Conservation (phyloP, 768 basidiomycete species). For the Galerina marginata region DNA sequence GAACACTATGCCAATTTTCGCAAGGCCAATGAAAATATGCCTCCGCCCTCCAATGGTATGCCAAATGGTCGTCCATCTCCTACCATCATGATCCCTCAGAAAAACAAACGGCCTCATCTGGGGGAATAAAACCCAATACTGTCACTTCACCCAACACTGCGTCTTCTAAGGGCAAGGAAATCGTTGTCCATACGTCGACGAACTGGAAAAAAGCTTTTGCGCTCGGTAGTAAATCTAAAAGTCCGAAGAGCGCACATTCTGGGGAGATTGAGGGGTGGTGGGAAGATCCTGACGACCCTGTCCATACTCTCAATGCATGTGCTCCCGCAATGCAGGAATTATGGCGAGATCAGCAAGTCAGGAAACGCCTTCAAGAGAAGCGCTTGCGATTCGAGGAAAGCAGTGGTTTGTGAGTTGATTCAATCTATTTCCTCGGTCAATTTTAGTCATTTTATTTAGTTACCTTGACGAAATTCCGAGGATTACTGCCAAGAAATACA, state of each 20-base stretch:
- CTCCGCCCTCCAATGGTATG: constrained; percentile 24
- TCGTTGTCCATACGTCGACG: constrained; percentile 61
- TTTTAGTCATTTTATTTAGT: constrained; percentile 41
- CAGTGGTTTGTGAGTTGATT: constrained; percentile 76
- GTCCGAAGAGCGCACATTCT: constrained; percentile 71
- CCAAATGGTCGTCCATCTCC: constrained; percentile 54
- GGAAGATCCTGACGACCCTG: constrained; percentile 85
- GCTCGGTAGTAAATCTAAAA: constrained; percentile 63
- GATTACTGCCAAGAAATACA: constrained; percentile 81
- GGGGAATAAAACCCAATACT: constrained; percentile 14
- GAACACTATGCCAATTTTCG: constrained; percentile 34
- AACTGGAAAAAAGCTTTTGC: constrained; percentile 76
- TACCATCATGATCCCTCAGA: constrained; percentile 52
- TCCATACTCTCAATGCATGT: constrained; percentile 70
- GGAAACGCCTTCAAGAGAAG: constrained; percentile 65
- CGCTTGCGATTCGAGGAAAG: constrained; percentile 78
- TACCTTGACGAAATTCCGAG: constrained; percentile 83
- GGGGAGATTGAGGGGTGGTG: constrained; percentile 82
- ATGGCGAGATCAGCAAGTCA: constrained; percentile 77
- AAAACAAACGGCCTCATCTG: constrained; percentile 20
- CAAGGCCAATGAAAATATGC: constrained; percentile 28
- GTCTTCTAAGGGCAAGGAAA: constrained; percentile 52
- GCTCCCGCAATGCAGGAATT: constrained; percentile 72
- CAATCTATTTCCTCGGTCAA: constrained; percentile 9
- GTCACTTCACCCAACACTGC: constrained; percentile 36